Evolutionary conservation across 2,329 filamentous ascomycete species (phyloP), one percentile per base, ranked within the genome.

Genomic region (Zymoseptoria crescenta): DNA sequence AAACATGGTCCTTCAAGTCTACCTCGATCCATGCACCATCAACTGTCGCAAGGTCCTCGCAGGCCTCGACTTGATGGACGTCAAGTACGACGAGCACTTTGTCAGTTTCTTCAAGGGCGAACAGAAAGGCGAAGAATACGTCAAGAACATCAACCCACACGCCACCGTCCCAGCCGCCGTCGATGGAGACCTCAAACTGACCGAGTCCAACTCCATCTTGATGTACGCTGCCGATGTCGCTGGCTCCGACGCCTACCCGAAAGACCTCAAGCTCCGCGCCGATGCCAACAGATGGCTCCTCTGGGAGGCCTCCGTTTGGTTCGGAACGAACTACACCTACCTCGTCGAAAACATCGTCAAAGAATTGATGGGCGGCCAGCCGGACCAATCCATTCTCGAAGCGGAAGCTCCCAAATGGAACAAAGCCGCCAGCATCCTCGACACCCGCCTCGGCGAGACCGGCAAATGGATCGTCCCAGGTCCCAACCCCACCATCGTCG

Each of bases 261-360:
- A 71, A 53, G 74, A 77, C 58, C 62, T 72, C 29, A 74, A 75
- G 62, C 55, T 70, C 54, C 73, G 75, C 21, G 74, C 74, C 9
- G 65, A 73, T 19, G 66, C 75, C 59, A 76, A 77, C 57, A 63
- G 71, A 8, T 77, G 74, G 74, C 66, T 77, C 10, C 70, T 77
- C 2, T 77, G 75, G 75, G 75, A 77, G 56, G 68, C 74, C 0
- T 72, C 69, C 1, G 69, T 69, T 4, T 77, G 75, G 75, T 77
- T 77, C 58, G 67, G 63, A 8, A 73, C 65, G 41, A 75, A 73
- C 65, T 77, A 77, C 61, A 63, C 74, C 54, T 76, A 75, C 60
- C 61, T 76, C 8, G 71, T 77, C 8, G 72, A 77, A 58, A 66
- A 74, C 59, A 71, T 76, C 8, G 75, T 75, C 35, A 74, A 76